Percentiles rank a stretch among this genome's conserved stretches.
Conservation (phyloP, 2,329 filamentous ascomycete genomes). For the Cadophora malorum region DNA sequence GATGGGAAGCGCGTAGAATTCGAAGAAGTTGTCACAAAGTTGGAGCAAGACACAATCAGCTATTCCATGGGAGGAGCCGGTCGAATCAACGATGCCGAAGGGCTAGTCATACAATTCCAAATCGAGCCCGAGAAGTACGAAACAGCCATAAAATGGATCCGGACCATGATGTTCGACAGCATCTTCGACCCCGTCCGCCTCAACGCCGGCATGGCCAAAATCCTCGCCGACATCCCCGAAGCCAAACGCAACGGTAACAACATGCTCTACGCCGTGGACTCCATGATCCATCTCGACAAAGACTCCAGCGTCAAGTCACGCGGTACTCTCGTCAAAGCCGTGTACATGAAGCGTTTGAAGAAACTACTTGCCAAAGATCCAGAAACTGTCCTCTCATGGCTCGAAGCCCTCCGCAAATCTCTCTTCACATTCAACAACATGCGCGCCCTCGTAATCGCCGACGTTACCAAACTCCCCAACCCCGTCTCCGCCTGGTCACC, state of each 20-base stretch:
- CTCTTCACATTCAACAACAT: slow-evolving; percentile 88
- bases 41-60: slow-evolving; percentile 89
- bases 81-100: slow-evolving; percentile 78
- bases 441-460: slow-evolving; percentile 82
- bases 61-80: slow-evolving; percentile 76
- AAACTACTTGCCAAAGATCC: slow-evolving; percentile 81
- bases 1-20: slow-evolving; percentile 82
- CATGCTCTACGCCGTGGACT: slow-evolving; percentile 70
- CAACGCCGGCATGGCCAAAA: slow-evolving; percentile 73
- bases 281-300: slow-evolving; percentile 80
- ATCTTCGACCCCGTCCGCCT: slow-evolving; percentile 78
- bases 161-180: slow-evolving; percentile 84
- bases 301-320: slow-evolving; percentile 79
- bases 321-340: slow-evolving; percentile 82
- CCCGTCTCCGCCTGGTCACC: slow-evolving; percentile 82
- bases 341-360: slow-evolving; percentile 86
- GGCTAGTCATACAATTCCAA: slow-evolving; percentile 81
- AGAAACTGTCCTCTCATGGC: slow-evolving; percentile 74
- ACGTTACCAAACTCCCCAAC: slow-evolving; percentile 74
- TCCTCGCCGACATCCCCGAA: slow-evolving; percentile 90
- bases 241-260: slow-evolving; percentile 83
- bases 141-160: slow-evolving; percentile 82
- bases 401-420: slow-evolving; percentile 75
- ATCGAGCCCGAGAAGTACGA: slow-evolving; percentile 89
- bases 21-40: slow-evolving; percentile 87